Base-by-base conservation (phyloP, 2,329 filamentous ascomycete genomes). In the Aspergillus arachidicola region DNA sequence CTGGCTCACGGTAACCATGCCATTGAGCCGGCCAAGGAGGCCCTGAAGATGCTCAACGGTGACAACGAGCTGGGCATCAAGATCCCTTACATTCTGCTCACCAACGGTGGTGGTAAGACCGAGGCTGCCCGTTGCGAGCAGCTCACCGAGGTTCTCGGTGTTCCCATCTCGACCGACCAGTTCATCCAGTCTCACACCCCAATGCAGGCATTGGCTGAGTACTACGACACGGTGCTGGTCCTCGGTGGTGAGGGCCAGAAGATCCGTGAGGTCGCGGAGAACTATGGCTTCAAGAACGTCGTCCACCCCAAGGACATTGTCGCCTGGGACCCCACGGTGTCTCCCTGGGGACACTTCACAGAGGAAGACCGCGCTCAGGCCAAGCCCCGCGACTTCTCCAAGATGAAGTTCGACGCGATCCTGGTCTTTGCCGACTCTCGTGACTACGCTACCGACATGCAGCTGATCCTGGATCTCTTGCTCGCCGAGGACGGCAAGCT, bases 151-250 rank as follows among this genome's bases (percentile, higher is more conserved):
- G 91, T 92, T 66, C 83, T 92, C 53, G 79, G 85, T 63, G 84
- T 84, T 71, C 87, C 87, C 58, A 86, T 91, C 76, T 85, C 82
- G 58, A 89, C 86, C 43, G 88, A 91, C 63, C 89, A 92, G 75
- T 93, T 92, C 82, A 91, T 92, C 74, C 89, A 92, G 78, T 89
- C 87, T 1, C 89, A 91, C 82, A 92, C 89, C 4, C 89, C 89
- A 69, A 92, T 92, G 90, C 88, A 89, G 63, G 90, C 90, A 53
- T 79, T 92, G 71, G 81, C 89, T 26, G 89, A 92, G 76, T 92
- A 92, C 84, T 92, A 92, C 82, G 85, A 87, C 70, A 92, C 89
- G 3, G 89, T 93, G 41, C 84, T 93, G 4, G 90, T 92, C 4
- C 87, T 91, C 45, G 90, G 90, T 76, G 90, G 90, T 71, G 90